Evolutionary conservation across 2,329 filamentous ascomycete genomes (phyloP), one percentile per base, ranked within the genome.

Genomic region (Alternaria metachromatica): DNA sequence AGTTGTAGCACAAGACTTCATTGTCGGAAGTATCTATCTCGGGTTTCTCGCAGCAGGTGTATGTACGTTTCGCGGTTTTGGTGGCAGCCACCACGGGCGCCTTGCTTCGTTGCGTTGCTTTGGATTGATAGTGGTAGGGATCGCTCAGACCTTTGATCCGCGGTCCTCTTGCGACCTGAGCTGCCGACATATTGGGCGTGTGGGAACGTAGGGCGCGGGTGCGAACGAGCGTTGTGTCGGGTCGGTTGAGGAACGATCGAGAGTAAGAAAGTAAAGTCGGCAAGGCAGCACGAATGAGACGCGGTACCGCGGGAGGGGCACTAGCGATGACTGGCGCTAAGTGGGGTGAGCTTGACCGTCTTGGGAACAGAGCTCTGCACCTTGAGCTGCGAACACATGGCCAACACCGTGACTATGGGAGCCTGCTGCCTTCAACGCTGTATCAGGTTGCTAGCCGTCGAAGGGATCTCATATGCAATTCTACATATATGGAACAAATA

Each of bases 1-100:
- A 98, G 50, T 88, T 91, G 65, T 89, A 88, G 81, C 96, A 98
- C 58, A 70, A 63, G 13, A 58, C 60, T 3, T 46, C 57, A 26
- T 67, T 69, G 20, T 75, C 73, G 25, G 72, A 69, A 28, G 58
- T 55, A 60, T 67, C 68, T 37, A 76, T 67, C 12, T 74, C 63
- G 6, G 76, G 78, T 6, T 54, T 55, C 15, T 71, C 67, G 62
- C 78, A 80, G 66, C 78, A 79, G 20, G 67, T 60, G 33, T 63
- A 67, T 21, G 64, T 66, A 49, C 63, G 64, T 28, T 68, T 61
- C 13, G 62, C 60, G 50, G 58, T 66, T 55, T 65, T 63, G 23
- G 60, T 55, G 28, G 68, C 66, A 13, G 68, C 70, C 49, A 64
- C 69, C 28, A 63, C 58, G 5, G 72, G 72, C 46, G 68, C 63